Conservation (phyloP, 1,284 basidiomycete species). For the Puccinia coronata region DNA sequence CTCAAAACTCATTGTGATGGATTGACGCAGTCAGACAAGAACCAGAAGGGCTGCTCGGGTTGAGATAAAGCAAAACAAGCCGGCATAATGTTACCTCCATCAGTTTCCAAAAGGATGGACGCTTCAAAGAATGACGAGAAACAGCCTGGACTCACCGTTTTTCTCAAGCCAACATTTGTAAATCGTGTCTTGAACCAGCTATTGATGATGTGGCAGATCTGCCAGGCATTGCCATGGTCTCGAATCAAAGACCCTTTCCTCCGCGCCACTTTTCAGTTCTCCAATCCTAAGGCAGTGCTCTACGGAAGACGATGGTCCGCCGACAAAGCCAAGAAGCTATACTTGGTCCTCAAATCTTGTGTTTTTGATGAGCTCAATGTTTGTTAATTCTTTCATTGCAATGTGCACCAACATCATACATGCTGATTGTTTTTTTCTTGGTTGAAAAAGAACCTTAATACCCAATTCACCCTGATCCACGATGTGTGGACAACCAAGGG, state of each 20-base stretch:
- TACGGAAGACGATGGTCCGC: neutral
- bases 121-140: neutral
- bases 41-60: neutral
- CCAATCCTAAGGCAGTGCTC: no score
- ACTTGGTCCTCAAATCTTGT: neutral
- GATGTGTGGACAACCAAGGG: constrained; percentile 21
- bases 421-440: neutral
- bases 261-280: neutral
- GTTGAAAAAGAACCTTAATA: neutral
- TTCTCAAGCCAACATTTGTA: no score
- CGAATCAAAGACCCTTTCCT: neutral
- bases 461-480: neutral
- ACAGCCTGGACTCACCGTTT: neutral
- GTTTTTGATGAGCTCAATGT: no score
- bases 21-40: neutral
- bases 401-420: neutral
- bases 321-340: neutral
- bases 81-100: neutral
- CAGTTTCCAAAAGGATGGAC: neutral
- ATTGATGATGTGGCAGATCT: no score
- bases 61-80: neutral
- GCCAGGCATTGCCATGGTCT: constrained; percentile 13
- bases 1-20: constrained; percentile 15
- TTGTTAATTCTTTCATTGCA: neutral
- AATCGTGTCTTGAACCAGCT: no score